Base-by-base conservation (phyloP, 1,284 basidiomycete genomes). In the Sporisorium iseilematis-ciliati region DNA sequence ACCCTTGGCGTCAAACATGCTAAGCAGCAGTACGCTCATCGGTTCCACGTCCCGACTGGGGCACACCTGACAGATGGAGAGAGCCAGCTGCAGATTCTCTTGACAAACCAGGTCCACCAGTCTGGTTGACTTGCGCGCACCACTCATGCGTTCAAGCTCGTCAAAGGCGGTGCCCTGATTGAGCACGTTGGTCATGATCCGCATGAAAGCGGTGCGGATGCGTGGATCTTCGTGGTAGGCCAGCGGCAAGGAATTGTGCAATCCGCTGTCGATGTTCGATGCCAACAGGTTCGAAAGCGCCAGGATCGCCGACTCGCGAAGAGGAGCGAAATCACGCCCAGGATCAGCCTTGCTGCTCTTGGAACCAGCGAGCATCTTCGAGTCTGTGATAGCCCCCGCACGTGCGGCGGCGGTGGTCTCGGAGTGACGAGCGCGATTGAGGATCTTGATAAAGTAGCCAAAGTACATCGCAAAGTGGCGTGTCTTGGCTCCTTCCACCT, bases 151-250 rank as follows among this genome's bases (percentile, higher is more conserved):
- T 38, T 83, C 80, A 10, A 83, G 65, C 54, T 82, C 78, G 67
- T 83, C 79, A 38, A 83, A 79, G 23, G 88, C 86, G 7, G 89
- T 87, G 60, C 88, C 88, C 79, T 92, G 91, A 16, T 91, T 89
- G 55, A 97, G 88, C 4, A 95, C 93, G 52, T 92, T 90, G 51
- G 92, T 91, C 85, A 95, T 93, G n/a, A 95, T 91, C 81, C 92
- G 91, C 57, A 93, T 91, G 82, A 95, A 96, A 25, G 94, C 93
- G 3, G 90, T 88, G 40, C 93, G 90, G 80, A 92, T 91, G 29
- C 89, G 86, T 18, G 89, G 87, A 80, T 95, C 92, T 29, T 88
- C 86, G 79, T 93, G 91, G 79, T 94, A 95, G 3, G 92, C 93
- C 60, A 93, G 87, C 2, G 90, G 87, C 29, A 96, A 89, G 80